Base-by-base conservation (phyloP, 2,329 filamentous ascomycete species). In the Ceratocystis cubensis region DNA sequence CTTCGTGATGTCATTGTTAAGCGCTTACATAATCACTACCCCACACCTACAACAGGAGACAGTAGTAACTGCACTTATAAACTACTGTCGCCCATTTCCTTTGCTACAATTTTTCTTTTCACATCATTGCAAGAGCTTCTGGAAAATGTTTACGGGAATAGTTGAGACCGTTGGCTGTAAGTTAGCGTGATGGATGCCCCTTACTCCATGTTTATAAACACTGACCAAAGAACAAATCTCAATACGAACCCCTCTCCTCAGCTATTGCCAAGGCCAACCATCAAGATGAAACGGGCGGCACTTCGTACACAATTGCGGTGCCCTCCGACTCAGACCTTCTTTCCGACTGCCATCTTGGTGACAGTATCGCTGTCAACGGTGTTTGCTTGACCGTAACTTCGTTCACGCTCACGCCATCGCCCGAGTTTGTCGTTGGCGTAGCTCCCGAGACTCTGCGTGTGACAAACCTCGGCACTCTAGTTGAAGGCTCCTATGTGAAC, bases 291-390 rank as follows among this genome's bases (percentile, higher is more conserved):
- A 88, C 89, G 68, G 89, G 89, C 74, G 93, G 94, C 73, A 96
- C 92, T 64, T 94, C 91, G 56, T 82, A 97, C 73, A 96, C 90
- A 70, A 94, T 99, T 76, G 82, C 84, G 70, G 81, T 92, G 71
- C 79, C 81, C 13, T 78, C 82, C 7, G 78, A 78, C 70, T 87
- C 87, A 68, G 79, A 81, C n/a, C 89, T 99, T 68, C 87, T 99
- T 70, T 81, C 79, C 45, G 94, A 96, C 76, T 88, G 84, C 70
- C 86, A 91, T 71, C 80, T 96, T 28, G 94, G 94, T 70, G 94
- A 99, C 80, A 95, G 89, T 74, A 97, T 99, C 75, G 85, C 87
- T 74, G 84, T 99, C 75, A 99, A 99, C 78, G 94, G 94, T 73
- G 92, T 91, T 73, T 99, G 94, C 76, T 84, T 99, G 64, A 99